A percentile compares a stretch with the other conserved stretches of the same genome.
Conservation (phyloP, 2,329 filamentous ascomycete species). For the Clonostachys sp. region DNA sequence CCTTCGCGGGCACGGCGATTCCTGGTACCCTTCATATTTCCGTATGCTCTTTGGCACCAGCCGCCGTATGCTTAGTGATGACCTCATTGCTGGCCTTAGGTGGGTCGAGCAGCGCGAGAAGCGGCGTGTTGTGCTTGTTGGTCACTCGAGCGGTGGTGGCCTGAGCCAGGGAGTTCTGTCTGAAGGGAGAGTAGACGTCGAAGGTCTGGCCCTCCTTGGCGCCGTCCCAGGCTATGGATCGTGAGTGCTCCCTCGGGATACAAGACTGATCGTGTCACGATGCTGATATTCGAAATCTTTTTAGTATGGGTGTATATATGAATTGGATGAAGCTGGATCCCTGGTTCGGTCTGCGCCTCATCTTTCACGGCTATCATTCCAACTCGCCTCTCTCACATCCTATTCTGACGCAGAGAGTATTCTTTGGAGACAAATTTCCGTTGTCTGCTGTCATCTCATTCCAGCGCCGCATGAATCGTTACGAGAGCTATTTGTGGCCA, state of each 20-base stretch:
- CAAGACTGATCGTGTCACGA: too few species aligned
- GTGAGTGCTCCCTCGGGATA: background rate
- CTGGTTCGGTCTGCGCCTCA: conserved; percentile 38
- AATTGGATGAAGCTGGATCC: conserved; percentile 43
- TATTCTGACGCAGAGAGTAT: conserved; percentile 38
- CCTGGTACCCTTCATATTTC: conserved; percentile 43
- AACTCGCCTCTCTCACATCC: conserved; percentile 48
- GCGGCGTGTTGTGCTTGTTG: conserved; percentile 34
- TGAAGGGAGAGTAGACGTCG: conserved; percentile 28
- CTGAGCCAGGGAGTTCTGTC: conserved; percentile 43
- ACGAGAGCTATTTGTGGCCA: conserved; percentile 49
- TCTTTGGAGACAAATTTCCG: conserved; percentile 42
- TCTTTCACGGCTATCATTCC: conserved; percentile 41
- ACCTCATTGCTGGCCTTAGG: conserved; percentile 35
- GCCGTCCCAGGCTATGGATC: conserved; percentile 35
- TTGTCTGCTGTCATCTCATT: conserved; percentile 32
- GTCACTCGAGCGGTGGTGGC: conserved; percentile 47
- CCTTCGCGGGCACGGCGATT: conserved; percentile 45
- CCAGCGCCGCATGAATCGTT: conserved; percentile 34
- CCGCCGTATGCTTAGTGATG: conserved; percentile 32
- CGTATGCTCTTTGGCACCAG: conserved; percentile 41
- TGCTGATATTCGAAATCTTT: too few species aligned
- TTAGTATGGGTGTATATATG: conserved; percentile 35
- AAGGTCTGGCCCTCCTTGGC: conserved; percentile 38
- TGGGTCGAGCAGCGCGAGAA: conserved; percentile 16